Percentiles rank a stretch among this genome's conserved stretches.
Evolutionary conservation across 768 basidiomycete genomes (phyloP).

Genomic region (Russula lepida): DNA sequence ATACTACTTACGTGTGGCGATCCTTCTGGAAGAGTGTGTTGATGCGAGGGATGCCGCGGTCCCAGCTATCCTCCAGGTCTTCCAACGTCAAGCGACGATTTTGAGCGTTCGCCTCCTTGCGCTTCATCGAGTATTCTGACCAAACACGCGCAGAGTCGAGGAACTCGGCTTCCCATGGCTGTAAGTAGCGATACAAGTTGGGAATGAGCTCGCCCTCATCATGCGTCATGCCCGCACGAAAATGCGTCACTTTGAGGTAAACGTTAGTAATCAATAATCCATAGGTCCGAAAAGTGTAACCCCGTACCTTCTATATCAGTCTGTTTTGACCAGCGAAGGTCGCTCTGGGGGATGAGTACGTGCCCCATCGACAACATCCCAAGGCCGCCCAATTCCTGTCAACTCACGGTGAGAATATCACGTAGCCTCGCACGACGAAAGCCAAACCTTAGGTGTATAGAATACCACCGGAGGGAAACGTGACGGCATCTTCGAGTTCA

Average conservation of each 20-base stretch:
- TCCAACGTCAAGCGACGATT: conserved; percentile 95
- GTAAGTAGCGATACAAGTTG: conserved; percentile 92
- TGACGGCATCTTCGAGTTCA: conserved; percentile 99
- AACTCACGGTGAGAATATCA: conserved; percentile 4
- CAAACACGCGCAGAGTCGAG: conserved; percentile 97
- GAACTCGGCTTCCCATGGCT: conserved; percentile 98
- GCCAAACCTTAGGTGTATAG: conserved; percentile 80
- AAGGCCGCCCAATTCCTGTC: conserved; percentile 86
- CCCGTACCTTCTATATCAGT: conserved; percentile 81
- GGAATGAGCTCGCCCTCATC: conserved; percentile 94
- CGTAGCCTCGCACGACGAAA: conserved; percentile 3
- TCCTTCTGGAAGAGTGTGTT: conserved; percentile 99
- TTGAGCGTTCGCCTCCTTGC: conserved; percentile 98
- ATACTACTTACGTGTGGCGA: conserved; percentile 67
- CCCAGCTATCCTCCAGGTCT: conserved; percentile 98
- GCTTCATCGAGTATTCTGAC: conserved; percentile 99
- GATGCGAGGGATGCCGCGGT: conserved; percentile 96
- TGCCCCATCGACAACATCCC: conserved; percentile 99
- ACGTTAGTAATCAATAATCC: neutral
- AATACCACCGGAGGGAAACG: conserved; percentile 96
- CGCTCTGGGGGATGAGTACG: conserved; percentile 96
- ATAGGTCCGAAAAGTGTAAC: neutral
- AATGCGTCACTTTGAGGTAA: conserved; percentile 75
- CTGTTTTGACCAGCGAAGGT: conserved; percentile 96
- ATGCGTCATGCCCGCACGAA: conserved; percentile 98